Base-by-base conservation (phyloP, 1,284 basidiomycete genomes). In the Apiotrichum mycotoxinovorans region DNA sequence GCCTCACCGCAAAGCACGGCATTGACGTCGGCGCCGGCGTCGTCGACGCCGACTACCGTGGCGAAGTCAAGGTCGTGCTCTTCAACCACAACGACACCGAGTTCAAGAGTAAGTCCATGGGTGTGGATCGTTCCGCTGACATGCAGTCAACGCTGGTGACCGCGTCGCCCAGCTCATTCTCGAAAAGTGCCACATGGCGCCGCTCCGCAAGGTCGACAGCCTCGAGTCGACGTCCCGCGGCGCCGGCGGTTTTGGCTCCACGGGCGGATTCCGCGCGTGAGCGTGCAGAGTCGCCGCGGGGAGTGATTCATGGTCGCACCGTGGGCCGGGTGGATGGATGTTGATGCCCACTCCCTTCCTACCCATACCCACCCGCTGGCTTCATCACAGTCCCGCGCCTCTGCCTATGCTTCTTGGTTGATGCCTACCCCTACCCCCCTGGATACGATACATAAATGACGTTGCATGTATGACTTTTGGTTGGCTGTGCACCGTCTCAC, bases 1-100 rank as follows among this genome's bases (percentile, higher is more conserved):
- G 95, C 7, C 84, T 98, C 91, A 94, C 95, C 4, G 88, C 88
- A 26, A 98, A 98, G 75, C 93, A 91, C 78, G 91, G 92, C 83
- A 97, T 98, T 61, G 89, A 96, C 73, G 94, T 91, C 0, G 95
- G 95, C 1, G 96, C 95, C 7, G 95, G 95, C 35, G 95, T 98
- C 20, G 85, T 98, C 57, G 96, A 98, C 66, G 88, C 90, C 14
- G 95, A 98, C 75, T 98, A 98, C 76, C 84, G 96, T 38, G 95
- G 96, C 5, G 80, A 86, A 10, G 84, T 98, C 54, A 93, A 89
- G 72, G 91, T 98, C n/a, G 81, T 98, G 26, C 82, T 98, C 37
- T 98, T 95, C 84, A 98, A 98, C 74, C 83, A 88, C 57, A 87
- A 87, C 0, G 89, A 94, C 67, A 79, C 84, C 60, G 91, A 96